These are phyloP conservation scores for Candida ulmi DNA, from an alignment of 805 yeast species.

Conservation along the genomic window DNA sequence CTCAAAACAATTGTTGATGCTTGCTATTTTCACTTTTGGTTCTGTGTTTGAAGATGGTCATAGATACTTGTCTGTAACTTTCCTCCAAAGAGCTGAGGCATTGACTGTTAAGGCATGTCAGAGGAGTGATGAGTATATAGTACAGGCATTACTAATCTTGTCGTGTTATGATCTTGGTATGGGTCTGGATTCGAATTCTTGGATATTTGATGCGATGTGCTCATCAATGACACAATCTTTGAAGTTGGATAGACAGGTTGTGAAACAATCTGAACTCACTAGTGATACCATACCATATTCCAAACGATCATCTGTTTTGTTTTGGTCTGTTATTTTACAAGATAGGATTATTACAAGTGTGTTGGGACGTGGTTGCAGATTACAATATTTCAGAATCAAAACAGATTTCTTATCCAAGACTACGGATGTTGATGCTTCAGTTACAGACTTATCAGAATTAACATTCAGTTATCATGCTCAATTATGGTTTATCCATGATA, in stretches of 20 bases:
- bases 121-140: conserved; percentile 18
- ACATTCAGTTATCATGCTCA: conserved; percentile 25
- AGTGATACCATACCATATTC: conserved; percentile 9
- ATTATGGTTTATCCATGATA: conserved; percentile 28
- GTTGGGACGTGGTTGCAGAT: conserved; percentile 29
- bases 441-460: conserved; percentile 16
- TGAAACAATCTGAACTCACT: background rate
- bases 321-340: conserved; percentile 28
- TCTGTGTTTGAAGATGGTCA: conserved; percentile 16
- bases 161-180: conserved; percentile 29
- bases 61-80: conserved; percentile 8
- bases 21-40: conserved; percentile 26
- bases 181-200: conserved; percentile 27
- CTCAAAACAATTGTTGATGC: conserved; percentile 24
- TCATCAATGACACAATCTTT: conserved; percentile 25
- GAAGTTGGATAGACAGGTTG: conserved; percentile 18
- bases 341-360: conserved; percentile 29
- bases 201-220: conserved; percentile 29
- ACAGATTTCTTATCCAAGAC: conserved; percentile 23
- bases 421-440: conserved; percentile 3
- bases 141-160: conserved; percentile 25
- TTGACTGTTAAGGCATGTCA: conserved; percentile 20
- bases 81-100: conserved; percentile 22
- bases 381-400: conserved; percentile 27
- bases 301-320: conserved; percentile 16